Conservation (phyloP, 257 asterid genomes). For the Solanum sejunctum region DNA sequence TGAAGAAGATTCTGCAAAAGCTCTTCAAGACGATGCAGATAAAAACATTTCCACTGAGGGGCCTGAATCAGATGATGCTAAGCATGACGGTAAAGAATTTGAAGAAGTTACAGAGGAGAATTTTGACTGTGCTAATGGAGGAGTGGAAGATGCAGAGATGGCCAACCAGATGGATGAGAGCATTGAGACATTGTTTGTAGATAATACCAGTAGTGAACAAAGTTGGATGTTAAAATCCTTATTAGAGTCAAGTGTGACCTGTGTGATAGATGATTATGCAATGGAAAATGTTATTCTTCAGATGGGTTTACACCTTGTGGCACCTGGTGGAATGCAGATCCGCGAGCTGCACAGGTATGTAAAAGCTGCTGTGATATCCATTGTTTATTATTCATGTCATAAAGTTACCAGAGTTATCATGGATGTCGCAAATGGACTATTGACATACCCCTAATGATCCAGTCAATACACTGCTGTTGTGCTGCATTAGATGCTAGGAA, state of each 20-base stretch:
- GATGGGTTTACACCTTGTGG: conserved; percentile 88
- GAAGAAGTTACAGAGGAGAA: conserved; percentile 1
- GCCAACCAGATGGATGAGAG: conserved; percentile 34
- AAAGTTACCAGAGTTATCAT: neutral
- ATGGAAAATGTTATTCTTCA: too few species aligned
- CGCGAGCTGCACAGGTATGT: conserved; percentile 85
- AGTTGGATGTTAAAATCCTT: conserved; percentile 87
- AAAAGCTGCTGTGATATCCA: neutral
- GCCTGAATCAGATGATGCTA: conserved; percentile 4
- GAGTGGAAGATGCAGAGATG: conserved; percentile 24
- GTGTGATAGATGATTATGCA: conserved; percentile 87
- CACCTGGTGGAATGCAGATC: conserved; percentile 99
- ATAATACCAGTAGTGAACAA: conserved; percentile 81
- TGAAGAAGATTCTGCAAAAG: conserved; percentile 29
- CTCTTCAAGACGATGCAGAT: conserved; percentile 8
- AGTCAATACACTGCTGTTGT: too few species aligned
- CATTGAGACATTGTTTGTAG: conserved; percentile 25
- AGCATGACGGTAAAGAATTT: conserved; percentile 3
- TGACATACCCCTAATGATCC: neutral
- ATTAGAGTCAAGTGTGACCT: conserved; percentile 90
- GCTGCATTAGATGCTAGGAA: neutral
- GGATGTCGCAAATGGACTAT: neutral
- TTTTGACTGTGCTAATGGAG: conserved; percentile 21
- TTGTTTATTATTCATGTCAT: neutral
- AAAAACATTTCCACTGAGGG: conserved; percentile 1